Percentiles rank a stretch among this genome's conserved stretches.
Conservation (phyloP, 2,329 filamentous ascomycete species). For the Ophiostoma australiae region DNA sequence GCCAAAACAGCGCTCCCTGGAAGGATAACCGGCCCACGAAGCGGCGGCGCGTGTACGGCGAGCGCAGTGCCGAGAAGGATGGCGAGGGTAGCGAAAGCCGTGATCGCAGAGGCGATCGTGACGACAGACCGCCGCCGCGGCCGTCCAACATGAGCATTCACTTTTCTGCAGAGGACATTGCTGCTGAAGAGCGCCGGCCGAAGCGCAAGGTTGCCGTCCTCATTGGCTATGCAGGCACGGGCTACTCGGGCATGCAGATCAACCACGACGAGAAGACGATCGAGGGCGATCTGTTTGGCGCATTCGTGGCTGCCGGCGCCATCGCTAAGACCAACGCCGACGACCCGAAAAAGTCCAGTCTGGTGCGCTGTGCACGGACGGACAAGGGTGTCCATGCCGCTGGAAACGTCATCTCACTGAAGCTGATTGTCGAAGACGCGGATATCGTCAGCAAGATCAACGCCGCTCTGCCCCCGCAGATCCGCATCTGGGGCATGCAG, state of each 20-base stretch:
- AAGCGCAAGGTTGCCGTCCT: constrained; percentile 96
- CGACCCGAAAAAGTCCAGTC: constrained; percentile 91
- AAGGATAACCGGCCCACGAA: constrained; percentile 23
- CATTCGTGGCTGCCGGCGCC: constrained; percentile 83
- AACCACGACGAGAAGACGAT: constrained; percentile 81
- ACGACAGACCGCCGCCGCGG: constrained; percentile 27
- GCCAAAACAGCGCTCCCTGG: constrained; percentile 15
- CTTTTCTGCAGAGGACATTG: constrained; percentile 74
- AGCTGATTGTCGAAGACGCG: constrained; percentile 89
- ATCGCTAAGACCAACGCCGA: constrained; percentile 96
- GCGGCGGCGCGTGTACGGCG: constrained; percentile 20
- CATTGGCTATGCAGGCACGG: constrained; percentile 92
- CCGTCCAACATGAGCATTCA: constrained; percentile 53
- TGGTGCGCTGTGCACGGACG: constrained; percentile 89
- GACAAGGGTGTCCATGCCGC: constrained; percentile 97
- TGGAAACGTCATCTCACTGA: constrained; percentile 90
- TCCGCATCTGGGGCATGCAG: constrained; percentile 90
- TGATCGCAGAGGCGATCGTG: constrained; percentile 31
- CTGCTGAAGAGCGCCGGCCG: constrained; percentile 71
- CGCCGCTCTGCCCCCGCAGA: constrained; percentile 74
- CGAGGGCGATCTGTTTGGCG: constrained; percentile 88
- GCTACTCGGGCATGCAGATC: constrained; percentile 97
- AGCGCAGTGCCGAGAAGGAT: constrained; percentile 17
- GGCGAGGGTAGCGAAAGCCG: constrained; percentile 32
- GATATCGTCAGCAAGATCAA: constrained; percentile 92